phyloP scores from a whole-genome alignment of 225 moss, liverwort and hornwort species.

The Bryum argenteum region DNA sequence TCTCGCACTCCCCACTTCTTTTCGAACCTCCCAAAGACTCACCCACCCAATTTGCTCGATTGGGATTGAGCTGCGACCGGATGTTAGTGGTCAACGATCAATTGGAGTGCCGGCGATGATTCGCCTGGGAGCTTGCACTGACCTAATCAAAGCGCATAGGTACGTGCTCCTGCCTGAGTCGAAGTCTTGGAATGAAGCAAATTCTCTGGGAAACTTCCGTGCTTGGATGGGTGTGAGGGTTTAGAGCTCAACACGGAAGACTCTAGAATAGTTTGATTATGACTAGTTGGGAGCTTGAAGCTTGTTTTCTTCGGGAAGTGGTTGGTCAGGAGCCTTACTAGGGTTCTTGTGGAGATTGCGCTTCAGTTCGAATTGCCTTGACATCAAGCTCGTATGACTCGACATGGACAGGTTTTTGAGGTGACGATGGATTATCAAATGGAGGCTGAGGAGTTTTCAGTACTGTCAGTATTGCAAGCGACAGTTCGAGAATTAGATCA shows the following conservation, averaged over 20 bases:
- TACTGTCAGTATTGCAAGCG: constrained; percentile 1
- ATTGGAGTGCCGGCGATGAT: too few species aligned
- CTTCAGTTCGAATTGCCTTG: too few species aligned
- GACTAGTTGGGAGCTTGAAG: too few species aligned
- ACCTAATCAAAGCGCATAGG: constrained; percentile 8
- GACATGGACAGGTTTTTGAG: constrained; percentile 12
- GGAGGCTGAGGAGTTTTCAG: background rate
- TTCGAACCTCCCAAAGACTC: background rate
- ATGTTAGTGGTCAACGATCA: too few species aligned
- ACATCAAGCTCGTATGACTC: background rate
- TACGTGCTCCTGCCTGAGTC: background rate
- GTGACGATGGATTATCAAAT: constrained; percentile 17
- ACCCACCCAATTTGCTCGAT: background rate
- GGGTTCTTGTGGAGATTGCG: constrained; percentile 15
- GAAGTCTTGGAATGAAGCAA: background rate
- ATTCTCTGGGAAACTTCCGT: background rate
- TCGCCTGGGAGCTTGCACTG: background rate
- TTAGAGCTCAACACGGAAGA: background rate
- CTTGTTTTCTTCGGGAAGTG: background rate
- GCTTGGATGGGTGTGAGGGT: background rate
- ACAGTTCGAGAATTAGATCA: constrained; percentile 15
- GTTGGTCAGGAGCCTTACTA: constrained; percentile 2
- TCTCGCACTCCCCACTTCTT: background rate
- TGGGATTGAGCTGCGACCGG: too few species aligned
- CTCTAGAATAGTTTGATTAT: too few species aligned